Evolutionary conservation across 1,284 basidiomycete genomes (phyloP).

Genomic region (Serendipita sp.): DNA sequence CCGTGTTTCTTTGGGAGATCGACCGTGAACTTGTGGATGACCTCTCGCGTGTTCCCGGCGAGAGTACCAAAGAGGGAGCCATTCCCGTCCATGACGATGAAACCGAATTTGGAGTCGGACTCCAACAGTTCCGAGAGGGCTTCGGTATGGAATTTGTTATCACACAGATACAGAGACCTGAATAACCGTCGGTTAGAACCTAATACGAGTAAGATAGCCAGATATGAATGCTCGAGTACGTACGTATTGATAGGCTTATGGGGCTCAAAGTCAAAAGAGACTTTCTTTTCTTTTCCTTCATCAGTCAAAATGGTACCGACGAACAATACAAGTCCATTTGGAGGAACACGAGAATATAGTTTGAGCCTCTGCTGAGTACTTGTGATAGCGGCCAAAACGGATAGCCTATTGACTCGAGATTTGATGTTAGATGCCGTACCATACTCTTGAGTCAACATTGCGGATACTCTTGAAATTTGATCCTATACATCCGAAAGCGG

Average conservation of each 20-base stretch:
- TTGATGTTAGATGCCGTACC: conserved; percentile 99
- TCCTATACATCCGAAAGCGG: conserved; percentile 34
- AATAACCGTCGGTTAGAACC: neutral
- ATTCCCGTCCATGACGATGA: conserved; percentile 99
- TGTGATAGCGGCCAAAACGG: conserved; percentile 94
- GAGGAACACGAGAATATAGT: conserved; percentile 89
- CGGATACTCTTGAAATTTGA: conserved; percentile 87
- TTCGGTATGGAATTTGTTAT: conserved; percentile 99
- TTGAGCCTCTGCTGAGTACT: conserved; percentile 98
- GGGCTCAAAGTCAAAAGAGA: conserved; percentile 94
- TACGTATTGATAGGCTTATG: conserved; percentile 98
- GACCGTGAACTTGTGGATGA: conserved; percentile 97
- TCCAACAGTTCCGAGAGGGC: conserved; percentile 93
- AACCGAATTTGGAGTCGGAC: conserved; percentile 94
- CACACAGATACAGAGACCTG: conserved; percentile 94
- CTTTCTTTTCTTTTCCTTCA: conserved; percentile 98
- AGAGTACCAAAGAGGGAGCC: conserved; percentile 93
- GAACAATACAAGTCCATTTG: conserved; percentile 93
- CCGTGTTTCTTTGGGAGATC: conserved; percentile 99
- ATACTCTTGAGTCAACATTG: conserved; percentile 97
- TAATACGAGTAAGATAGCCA: conserved; percentile 8
- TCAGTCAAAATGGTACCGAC: conserved; percentile 97
- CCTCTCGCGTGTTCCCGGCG: conserved; percentile 92
- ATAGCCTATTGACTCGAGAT: conserved; percentile 95
- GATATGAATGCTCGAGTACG: conserved; percentile 20